These are phyloP conservation scores for Rutstroemia sp. DNA, from an alignment of 2,329 filamentous ascomycete species.

Conservation along the genomic window DNA sequence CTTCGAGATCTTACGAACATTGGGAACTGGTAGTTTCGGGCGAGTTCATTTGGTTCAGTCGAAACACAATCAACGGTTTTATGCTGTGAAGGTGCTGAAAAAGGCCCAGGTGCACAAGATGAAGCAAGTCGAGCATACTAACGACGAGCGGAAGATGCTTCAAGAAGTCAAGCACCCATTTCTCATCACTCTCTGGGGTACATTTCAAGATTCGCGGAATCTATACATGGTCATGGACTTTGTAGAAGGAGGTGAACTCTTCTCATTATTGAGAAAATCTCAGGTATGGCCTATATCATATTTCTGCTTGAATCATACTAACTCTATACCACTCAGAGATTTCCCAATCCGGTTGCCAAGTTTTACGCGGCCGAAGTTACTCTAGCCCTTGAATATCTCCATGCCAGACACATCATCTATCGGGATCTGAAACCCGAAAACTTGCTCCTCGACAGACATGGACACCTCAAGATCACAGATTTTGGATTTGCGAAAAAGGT, in stretches of 20 bases:
- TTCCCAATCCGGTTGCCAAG: slow-evolving; percentile 97
- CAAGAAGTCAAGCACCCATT: slow-evolving; percentile 97
- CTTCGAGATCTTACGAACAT: slow-evolving; percentile 82
- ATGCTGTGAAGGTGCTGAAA: slow-evolving; percentile 97
- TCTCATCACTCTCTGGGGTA: slow-evolving; percentile 95
- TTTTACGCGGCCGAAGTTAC: slow-evolving; percentile 99
- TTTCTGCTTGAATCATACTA: slow-evolving; percentile 6
- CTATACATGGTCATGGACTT: slow-evolving; percentile 99
- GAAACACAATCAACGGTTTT: slow-evolving; percentile 96
- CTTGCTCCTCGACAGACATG: slow-evolving; percentile 81
- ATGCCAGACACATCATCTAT: slow-evolving; percentile 94
- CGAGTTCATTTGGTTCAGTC: slow-evolving; percentile 95
- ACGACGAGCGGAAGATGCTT: slow-evolving; percentile 93
- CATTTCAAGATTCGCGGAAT: slow-evolving; percentile 91
- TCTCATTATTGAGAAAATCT: slow-evolving; percentile 90
- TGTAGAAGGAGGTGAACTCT: slow-evolving; percentile 95
- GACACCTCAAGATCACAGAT: slow-evolving; percentile 94
- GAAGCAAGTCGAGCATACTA: slow-evolving; percentile 99
- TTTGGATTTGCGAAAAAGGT: slow-evolving; percentile 98
- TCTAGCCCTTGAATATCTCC: slow-evolving; percentile 88
- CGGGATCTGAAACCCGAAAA: slow-evolving; percentile 96
- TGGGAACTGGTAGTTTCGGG: slow-evolving; percentile 95
- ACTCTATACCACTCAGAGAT: slow-evolving; percentile 54
- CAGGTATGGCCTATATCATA: slow-evolving; percentile 44
- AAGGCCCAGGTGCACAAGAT: slow-evolving; percentile 99